Evolutionary conservation across 352 stramenopile species (phyloP).

Genomic region (Pythium dissotocum): DNA sequence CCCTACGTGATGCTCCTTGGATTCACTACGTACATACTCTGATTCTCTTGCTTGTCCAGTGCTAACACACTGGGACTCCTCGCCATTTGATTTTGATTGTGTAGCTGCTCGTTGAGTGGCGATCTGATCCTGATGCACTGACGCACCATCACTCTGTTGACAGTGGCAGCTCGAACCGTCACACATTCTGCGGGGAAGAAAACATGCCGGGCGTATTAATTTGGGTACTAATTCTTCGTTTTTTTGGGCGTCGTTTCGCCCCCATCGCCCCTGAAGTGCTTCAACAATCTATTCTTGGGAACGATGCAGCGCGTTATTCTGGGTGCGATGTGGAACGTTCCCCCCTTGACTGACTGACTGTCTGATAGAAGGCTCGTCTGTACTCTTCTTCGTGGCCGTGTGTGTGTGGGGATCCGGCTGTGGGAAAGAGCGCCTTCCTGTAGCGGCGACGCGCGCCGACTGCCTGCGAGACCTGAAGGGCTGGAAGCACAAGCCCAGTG

Average conservation of each 20-base stretch:
- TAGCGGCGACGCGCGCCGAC: not conserved
- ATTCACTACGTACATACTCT: not conserved
- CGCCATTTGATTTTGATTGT: not conserved
- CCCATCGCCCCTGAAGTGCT: not conserved
- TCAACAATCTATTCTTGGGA: constrained; percentile 5
- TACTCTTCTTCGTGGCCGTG: not conserved
- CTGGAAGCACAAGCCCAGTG: not conserved
- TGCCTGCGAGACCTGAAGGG: not conserved
- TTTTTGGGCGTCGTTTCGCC: not conserved
- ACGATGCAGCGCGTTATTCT: not conserved
- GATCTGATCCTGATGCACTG: constrained; percentile 6
- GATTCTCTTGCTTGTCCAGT: not conserved
- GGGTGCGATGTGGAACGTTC: not conserved
- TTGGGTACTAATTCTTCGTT: not conserved
- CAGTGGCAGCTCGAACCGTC: constrained; percentile 3
- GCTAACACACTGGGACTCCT: not conserved
- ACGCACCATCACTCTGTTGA: not conserved
- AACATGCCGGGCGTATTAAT: not conserved
- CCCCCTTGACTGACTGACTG: constrained; percentile 1
- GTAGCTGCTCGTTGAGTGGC: not conserved
- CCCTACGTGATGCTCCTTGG: not conserved
- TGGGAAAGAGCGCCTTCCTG: not conserved
- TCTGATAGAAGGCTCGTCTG: constrained; percentile 4
- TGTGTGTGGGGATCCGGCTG: not conserved
- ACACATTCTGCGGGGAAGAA: constrained; percentile 4